Evolutionary conservation across 495 filamentous ascomycete species (phyloP), one percentile per base, ranked within the genome.

Genomic region (Lichina pygmaea): DNA sequence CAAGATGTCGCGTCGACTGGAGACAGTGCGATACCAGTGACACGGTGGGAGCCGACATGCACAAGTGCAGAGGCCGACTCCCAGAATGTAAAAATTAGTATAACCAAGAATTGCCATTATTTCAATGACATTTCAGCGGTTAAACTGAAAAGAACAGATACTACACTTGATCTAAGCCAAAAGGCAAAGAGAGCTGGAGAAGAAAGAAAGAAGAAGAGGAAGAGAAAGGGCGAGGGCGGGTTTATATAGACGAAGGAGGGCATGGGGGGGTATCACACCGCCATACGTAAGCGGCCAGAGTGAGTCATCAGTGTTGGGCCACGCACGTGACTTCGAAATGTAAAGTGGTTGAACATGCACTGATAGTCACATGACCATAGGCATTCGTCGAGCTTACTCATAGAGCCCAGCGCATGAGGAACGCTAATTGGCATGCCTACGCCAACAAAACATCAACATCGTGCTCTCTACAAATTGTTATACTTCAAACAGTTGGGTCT

Each of bases 121-220:
- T 39, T 44, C 43, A 11, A 41, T 58, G 54, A 55, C 60, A 59
- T 71, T 70, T 70, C 68, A 73, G 69, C 71, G 66, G 72, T 86
- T 84, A 86, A 83, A 86, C 79, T 86, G 78, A 85, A 85, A 86
- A 91, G 82, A 91, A 91, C 82, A 91, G 82, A 89, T 92, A 89
- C 81, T 86, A 89, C 81, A 89, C 82, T 86, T 86, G 82, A 89
- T 86, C 81, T 89, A 78, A 79, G 75, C 75, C 75, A 78, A 75
- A 73, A 73, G 73, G 73, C 54, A 56, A 56, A 55, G 55, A 57
- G 55, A 57, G 55, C 55, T 57, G 45, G 47, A 36, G 52, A 55
- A 33, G 43, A 46, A 51, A 57, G 33, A 49, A 39, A 34, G 36
- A 16, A 15, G 34, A 41, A 13, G 32, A 15, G 63, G 66, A 67